Evolutionary conservation across 78 protist species (phyloP).

Genomic region (Dictyostelium capitatum): DNA sequence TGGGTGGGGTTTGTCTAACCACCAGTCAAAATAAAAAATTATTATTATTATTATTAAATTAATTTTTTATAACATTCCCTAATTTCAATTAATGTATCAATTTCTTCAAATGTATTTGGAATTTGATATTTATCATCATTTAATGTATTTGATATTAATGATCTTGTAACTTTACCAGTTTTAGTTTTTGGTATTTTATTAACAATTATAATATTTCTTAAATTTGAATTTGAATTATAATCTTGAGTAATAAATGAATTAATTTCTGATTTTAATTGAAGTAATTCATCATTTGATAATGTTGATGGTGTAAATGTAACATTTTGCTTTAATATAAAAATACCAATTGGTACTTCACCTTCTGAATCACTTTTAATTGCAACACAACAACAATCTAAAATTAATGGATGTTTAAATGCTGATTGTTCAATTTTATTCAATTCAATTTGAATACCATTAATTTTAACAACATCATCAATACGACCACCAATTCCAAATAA

Average conservation of each 20-base stretch:
- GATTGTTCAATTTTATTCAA: conserved; percentile 85
- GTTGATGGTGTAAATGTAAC: not conserved
- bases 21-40: no score
- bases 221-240: not conserved
- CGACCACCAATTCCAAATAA: conserved; percentile 84
- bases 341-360: not conserved
- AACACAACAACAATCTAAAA: conserved; percentile 22
- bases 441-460: conserved; percentile 90
- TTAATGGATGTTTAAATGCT: conserved; percentile 15
- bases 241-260: not conserved
- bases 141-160: not conserved
- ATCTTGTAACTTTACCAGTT: not conserved
- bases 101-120: not conserved
- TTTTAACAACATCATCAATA: conserved; percentile 93
- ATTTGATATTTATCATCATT: not conserved
- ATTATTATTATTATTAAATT: no score
- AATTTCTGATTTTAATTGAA: not conserved
- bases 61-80: no score
- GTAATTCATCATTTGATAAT: not conserved
- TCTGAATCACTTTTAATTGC: no score
- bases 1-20: no score
- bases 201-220: not conserved
- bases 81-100: not conserved
- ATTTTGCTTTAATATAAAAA: not conserved
- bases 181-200: not conserved